Percentiles rank a stretch among this genome's conserved stretches.
These are phyloP conservation scores for Castanea mollissima DNA, from an alignment of 306 rosid genomes.

Conservation along the genomic window DNA sequence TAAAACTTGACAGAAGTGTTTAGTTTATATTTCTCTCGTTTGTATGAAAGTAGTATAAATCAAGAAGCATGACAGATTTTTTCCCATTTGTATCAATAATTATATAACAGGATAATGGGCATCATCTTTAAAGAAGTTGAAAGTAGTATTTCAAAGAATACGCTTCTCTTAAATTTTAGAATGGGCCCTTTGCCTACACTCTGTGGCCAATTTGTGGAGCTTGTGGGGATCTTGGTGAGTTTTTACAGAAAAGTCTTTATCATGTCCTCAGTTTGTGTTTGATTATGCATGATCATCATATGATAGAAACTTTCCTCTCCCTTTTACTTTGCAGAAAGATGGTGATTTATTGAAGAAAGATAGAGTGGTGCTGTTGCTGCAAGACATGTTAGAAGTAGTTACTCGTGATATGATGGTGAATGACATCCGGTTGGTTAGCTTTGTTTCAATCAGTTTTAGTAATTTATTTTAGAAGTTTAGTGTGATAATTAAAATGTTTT, in stretches of 20 bases:
- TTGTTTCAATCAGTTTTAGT: constrained; percentile 13
- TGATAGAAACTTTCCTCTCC: constrained; percentile 26
- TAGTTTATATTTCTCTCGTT: not conserved
- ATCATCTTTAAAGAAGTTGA: constrained; percentile 82
- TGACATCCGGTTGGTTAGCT: constrained; percentile 69
- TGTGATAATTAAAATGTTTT: not conserved
- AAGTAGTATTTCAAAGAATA: constrained; percentile 71
- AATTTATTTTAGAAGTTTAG: not conserved
- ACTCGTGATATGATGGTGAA: constrained; percentile 95
- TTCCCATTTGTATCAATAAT: constrained; percentile 12
- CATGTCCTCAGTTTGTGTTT: constrained; percentile 22
- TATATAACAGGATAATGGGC: constrained; percentile 72
- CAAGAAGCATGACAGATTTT: constrained; percentile 23
- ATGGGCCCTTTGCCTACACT: constrained; percentile 85
- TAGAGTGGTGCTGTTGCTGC: constrained; percentile 76
- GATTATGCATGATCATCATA: constrained; percentile 16
- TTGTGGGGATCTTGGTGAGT: constrained; percentile 86
- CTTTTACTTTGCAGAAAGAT: constrained; percentile 59
- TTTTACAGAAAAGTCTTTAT: constrained; percentile 13
- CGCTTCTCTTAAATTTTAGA: constrained; percentile 80
- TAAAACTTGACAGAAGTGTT: not conserved
- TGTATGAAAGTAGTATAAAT: constrained; percentile 6
- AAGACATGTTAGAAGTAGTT: constrained; percentile 96
- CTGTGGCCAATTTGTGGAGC: constrained; percentile 83
- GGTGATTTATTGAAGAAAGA: constrained; percentile 60